phyloP scores from a whole-genome alignment of 2,329 filamentous ascomycete species.

The Cryphonectria parasitica region DNA sequence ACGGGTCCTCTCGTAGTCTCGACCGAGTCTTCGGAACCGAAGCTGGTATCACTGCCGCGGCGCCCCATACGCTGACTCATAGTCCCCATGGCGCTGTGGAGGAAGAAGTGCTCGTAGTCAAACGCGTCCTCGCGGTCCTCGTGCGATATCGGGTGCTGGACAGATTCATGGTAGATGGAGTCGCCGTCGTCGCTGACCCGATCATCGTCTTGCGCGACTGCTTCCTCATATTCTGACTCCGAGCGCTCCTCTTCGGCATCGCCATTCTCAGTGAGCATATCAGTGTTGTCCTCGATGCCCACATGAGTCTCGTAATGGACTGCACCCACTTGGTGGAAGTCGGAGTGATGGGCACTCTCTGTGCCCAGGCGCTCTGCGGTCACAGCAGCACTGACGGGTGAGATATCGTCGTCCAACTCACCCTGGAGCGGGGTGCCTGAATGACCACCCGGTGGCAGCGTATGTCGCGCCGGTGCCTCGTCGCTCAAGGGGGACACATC shows the following conservation, averaged over 20 bases:
- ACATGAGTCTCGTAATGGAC: conserved; percentile 31
- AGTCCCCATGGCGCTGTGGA: conserved; percentile 87
- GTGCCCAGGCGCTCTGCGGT: conserved; percentile 33
- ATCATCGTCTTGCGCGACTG: conserved; percentile 46
- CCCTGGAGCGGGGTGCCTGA: conserved; percentile 19
- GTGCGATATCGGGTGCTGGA: conserved; percentile 70
- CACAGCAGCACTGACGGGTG: conserved; percentile 36
- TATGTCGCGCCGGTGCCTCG: conserved; percentile 14
- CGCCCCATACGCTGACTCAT: conserved; percentile 60
- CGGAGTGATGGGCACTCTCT: conserved; percentile 32
- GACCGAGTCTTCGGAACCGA: conserved; percentile 62
- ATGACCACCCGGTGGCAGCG: conserved; percentile 34
- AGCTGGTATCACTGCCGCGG: conserved; percentile 55
- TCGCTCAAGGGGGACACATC: conserved; percentile 26
- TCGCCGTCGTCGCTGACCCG: conserved; percentile 63
- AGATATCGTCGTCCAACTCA: conserved; percentile 38
- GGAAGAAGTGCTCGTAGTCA: conserved; percentile 94
- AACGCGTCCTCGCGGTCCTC: conserved; percentile 95
- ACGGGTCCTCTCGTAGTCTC: conserved; percentile 62
- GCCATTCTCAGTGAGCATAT: conserved; percentile 47
- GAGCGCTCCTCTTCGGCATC: conserved; percentile 34
- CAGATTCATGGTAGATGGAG: conserved; percentile 65
- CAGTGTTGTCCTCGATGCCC: conserved; percentile 42
- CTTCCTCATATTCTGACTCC: conserved; percentile 26
- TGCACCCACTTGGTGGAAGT: conserved; percentile 37